Conservation (phyloP, 495 filamentous ascomycete genomes). For the Choiromyces venosus region DNA sequence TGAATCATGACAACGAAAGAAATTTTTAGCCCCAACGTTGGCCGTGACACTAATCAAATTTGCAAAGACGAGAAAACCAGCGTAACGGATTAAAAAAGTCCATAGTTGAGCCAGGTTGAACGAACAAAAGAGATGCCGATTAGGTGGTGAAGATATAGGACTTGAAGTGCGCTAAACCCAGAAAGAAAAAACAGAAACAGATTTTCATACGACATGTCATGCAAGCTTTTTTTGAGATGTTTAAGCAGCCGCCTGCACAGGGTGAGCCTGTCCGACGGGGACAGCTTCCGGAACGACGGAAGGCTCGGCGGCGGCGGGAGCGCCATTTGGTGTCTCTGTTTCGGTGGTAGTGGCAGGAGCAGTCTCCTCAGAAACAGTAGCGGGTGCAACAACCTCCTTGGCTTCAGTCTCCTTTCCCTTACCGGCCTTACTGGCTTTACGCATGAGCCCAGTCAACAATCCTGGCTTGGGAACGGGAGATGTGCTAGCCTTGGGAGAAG, state of each 20-base stretch:
- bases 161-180: slow-evolving; percentile 27
- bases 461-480: slow-evolving; percentile 28
- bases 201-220: slow-evolving; percentile 36
- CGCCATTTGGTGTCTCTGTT: slow-evolving; percentile 12
- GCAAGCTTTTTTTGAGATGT: slow-evolving; percentile 9
- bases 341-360: slow-evolving; percentile 20
- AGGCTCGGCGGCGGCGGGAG: slow-evolving; percentile 3
- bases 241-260: slow-evolving; percentile 48
- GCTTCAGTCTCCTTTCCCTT: slow-evolving; percentile 39
- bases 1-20: slow-evolving; percentile 22
- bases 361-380: slow-evolving; percentile 45
- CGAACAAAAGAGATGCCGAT: slow-evolving; percentile 20
- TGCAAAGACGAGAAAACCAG: slow-evolving; percentile 9
- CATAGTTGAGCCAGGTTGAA: slow-evolving; percentile 20
- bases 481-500: slow-evolving; percentile 25
- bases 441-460: slow-evolving; percentile 36
- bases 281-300: slow-evolving; percentile 44
- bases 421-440: slow-evolving; percentile 42
- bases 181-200: slow-evolving; percentile 34
- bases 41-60: slow-evolving; percentile 11
- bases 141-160: slow-evolving; percentile 34
- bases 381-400: slow-evolving; percentile 44
- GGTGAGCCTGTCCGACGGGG: slow-evolving; percentile 40
- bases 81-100: slow-evolving; percentile 3
- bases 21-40: slow-evolving; percentile 13